Evolutionary conservation across 495 filamentous ascomycete genomes (phyloP), one percentile per base, ranked within the genome.

Genomic region (Tuber magnatum): DNA sequence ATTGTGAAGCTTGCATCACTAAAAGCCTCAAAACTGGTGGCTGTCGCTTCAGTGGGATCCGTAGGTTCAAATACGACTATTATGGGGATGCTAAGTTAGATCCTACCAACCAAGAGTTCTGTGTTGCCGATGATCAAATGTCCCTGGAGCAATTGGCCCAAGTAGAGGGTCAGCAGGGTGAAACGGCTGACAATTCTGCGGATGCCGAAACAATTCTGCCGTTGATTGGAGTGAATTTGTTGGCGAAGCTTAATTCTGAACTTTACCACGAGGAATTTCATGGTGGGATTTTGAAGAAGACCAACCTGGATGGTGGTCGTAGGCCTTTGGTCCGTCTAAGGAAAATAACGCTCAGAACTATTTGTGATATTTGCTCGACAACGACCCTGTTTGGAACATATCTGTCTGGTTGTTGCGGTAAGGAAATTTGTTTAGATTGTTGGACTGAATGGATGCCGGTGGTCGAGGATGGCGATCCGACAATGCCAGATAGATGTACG

Each of bases 351-450:
- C 68, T 75, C 22, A 71, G 82, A 14, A 75, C 75, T 32, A 69
- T 76, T 41, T 83, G 82, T 40, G 82, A 83, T 51, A 65, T 73
- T 20, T 83, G 82, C 35, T 68, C 75, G 46, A 80, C 82, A 16
- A 77, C 75, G 7, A 81, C 82, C 51, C 81, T 80, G 48, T 76
- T 83, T 43, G 82, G 82, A 39, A 61, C 73, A 41, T 83, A 80
- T 40, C 68, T 83, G 38, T 83, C 82, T 70, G 80, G 82, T 2
- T 76, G 81, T 46, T 83, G 82, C 12, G 82, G 82, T 7, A 72
- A 41, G 16, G 82, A 83, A 74, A 72, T 77, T 28, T 83, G 82
- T 72, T 72, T 83, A 5, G 72, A 71, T 18, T 83, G 82, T 39
- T 83, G 79, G 79, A 77, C 78, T 24, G 75, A 76, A 42, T 83